These are phyloP conservation scores for Chenopodium berlandieri DNA, from an alignment of 148 eudicot species.

Conservation along the genomic window DNA sequence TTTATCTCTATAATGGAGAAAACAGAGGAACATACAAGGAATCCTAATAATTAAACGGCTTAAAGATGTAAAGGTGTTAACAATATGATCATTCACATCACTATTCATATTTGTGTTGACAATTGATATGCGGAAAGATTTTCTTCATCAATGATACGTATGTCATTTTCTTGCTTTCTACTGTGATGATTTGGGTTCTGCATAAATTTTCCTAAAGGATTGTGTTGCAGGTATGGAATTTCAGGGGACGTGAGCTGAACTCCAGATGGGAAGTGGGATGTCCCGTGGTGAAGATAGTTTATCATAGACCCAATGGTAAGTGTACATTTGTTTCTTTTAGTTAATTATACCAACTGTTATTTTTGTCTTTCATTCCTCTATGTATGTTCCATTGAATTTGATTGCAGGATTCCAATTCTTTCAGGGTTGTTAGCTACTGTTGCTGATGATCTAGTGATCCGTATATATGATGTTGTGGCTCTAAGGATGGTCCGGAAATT, in stretches of 20 bases:
- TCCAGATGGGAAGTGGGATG: conserved; percentile 79
- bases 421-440: conserved; percentile 88
- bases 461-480: conserved; percentile 88
- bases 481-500: conserved; percentile 89
- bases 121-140: background rate
- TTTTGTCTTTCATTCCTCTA: background rate
- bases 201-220: background rate
- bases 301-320: conserved; percentile 79
- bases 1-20: no score
- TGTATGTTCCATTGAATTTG: background rate
- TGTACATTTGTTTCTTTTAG: background rate
- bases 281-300: conserved; percentile 68
- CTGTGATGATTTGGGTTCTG: background rate
- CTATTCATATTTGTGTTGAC: background rate
- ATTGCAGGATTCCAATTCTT: background rate
- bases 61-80: no score
- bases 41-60: no score
- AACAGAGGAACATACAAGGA: no score
- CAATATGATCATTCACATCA: background rate
- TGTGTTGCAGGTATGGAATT: conserved; percentile 78
- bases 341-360: background rate
- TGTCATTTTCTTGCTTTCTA: background rate
- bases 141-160: background rate
- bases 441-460: conserved; percentile 83
- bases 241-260: conserved; percentile 64